These are phyloP conservation scores for Linanthus parryae DNA, from an alignment of 148 eudicot genomes.

Conservation along the genomic window DNA sequence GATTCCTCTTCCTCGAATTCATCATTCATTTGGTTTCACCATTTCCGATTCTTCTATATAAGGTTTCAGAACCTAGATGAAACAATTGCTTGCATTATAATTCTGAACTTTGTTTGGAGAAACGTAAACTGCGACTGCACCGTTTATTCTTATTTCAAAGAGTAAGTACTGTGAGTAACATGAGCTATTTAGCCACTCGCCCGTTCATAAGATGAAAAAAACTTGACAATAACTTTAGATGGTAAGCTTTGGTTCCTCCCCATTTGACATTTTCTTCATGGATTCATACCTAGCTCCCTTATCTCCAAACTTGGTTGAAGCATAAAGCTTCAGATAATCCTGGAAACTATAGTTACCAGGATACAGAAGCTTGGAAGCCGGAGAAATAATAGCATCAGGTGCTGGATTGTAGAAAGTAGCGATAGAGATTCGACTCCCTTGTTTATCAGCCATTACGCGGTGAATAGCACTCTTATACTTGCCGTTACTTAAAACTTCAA, in stretches of 20 bases:
- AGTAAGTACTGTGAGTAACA: too few relatives aligned
- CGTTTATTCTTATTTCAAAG: too few relatives aligned
- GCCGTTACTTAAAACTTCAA: slow-evolving; percentile 73
- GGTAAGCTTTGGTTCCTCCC: not conserved
- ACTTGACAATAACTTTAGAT: not conserved
- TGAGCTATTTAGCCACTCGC: too few relatives aligned
- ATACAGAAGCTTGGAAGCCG: slow-evolving; percentile 45
- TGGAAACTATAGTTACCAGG: slow-evolving; percentile 41
- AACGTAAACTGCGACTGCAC: too few relatives aligned
- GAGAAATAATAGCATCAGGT: slow-evolving; percentile 59
- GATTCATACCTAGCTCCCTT: slow-evolving; percentile 55
- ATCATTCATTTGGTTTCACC: too few relatives aligned
- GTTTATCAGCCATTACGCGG: slow-evolving; percentile 60
- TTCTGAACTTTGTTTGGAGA: not conserved
- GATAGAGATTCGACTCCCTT: slow-evolving; percentile 63
- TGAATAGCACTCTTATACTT: slow-evolving; percentile 62
- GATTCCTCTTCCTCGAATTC: too few relatives aligned
- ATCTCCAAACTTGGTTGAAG: slow-evolving; percentile 58
- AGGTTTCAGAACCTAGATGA: too few relatives aligned
- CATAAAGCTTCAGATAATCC: slow-evolving; percentile 63
- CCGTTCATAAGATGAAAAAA: too few relatives aligned
- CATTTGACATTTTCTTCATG: slow-evolving; percentile 45
- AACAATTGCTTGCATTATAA: too few relatives aligned
- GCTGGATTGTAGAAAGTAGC: slow-evolving; percentile 92
- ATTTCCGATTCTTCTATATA: too few relatives aligned